These are phyloP conservation scores for Furcasterigmium sp. DNA, from an alignment of 2,329 filamentous ascomycete species.

Conservation along the genomic window DNA sequence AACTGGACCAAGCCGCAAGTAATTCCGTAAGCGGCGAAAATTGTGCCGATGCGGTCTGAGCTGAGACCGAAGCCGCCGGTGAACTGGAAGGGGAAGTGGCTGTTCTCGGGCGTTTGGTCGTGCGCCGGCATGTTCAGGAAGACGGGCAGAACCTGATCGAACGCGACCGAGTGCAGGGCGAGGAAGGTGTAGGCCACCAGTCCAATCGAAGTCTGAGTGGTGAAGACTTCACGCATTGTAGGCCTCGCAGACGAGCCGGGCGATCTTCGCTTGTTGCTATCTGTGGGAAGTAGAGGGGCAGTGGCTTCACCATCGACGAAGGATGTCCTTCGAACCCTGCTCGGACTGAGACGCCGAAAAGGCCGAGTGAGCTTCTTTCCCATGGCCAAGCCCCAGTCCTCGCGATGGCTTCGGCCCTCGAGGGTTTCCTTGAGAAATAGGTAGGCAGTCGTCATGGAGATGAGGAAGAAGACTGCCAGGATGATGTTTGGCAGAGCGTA, in stretches of 20 bases:
- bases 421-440: conserved; percentile 87
- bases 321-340: conserved; percentile 33
- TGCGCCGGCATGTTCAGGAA: conserved; percentile 73
- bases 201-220: conserved; percentile 67
- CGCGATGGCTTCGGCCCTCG: conserved; percentile 59
- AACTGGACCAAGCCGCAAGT: conserved; percentile 81
- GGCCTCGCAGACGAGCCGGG: conserved; percentile 14
- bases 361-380: conserved; percentile 57
- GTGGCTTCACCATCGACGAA: conserved; percentile 53
- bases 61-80: conserved; percentile 71
- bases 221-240: conserved; percentile 62
- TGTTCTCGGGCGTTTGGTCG: conserved; percentile 52
- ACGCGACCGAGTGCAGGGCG: conserved; percentile 76
- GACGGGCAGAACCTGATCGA: conserved; percentile 82
- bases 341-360: conserved; percentile 18
- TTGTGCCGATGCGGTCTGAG: conserved; percentile 71
- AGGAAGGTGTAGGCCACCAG: conserved; percentile 75
- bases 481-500: conserved; percentile 83
- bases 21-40: conserved; percentile 81
- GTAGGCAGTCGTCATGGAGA: conserved; percentile 67
- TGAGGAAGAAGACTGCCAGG: conserved; percentile 67
- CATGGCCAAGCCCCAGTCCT: conserved; percentile 71
- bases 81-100: conserved; percentile 72
- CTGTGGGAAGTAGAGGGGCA: conserved; percentile 44
- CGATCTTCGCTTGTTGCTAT: conserved; percentile 8